Evolutionary conservation across 179 eudicot species (phyloP), one percentile per base, ranked within the genome.

Genomic region (Sideroxylon spinosum): DNA sequence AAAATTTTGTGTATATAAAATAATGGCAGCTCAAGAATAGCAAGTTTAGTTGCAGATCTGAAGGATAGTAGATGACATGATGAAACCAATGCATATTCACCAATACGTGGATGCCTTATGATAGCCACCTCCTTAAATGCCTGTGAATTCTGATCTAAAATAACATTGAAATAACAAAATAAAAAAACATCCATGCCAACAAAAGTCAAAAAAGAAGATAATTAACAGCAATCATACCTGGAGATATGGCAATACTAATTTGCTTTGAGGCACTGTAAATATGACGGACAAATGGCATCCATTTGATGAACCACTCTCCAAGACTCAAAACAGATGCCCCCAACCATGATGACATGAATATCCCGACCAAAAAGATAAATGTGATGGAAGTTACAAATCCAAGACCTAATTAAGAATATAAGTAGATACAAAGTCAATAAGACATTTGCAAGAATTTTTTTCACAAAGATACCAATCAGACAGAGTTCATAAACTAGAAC

Each of bases 121-220:
- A 91, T 90, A 78, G 93, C 95, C 62, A 91, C 93, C 82, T 91
- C 95, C 83, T 91, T 89, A 68, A 91, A 91, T 11, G 95, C 95
- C 71, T 90, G 91, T 9, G 90, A 82, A 66, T 90, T 91, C 76
- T 91, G 91, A 83, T 87, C 95, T 91, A 89, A 68, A 76, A 5
- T 52, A 32, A 37, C 46, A 68, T 12, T 28, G 2, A 37, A 75
- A 48, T 49, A 52, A 78, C 53, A 80, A 49, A 6, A 68, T 9
- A 5, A 57, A 16, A 46, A 14, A 9, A 49, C 16, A 67, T 57
- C 25, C 46, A 50, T 48, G 56, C 72, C n/a, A 5, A 60, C 71
- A 64, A 61, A 20, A 3, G 3, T 49, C 22, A 73, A 78, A 23
- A 49, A 20, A 75, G 25, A 11, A 12, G 68, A 70, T 55, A 55